These are phyloP conservation scores for Fraxinus greggii DNA, from an alignment of 305 asterid species.

Conservation along the genomic window DNA sequence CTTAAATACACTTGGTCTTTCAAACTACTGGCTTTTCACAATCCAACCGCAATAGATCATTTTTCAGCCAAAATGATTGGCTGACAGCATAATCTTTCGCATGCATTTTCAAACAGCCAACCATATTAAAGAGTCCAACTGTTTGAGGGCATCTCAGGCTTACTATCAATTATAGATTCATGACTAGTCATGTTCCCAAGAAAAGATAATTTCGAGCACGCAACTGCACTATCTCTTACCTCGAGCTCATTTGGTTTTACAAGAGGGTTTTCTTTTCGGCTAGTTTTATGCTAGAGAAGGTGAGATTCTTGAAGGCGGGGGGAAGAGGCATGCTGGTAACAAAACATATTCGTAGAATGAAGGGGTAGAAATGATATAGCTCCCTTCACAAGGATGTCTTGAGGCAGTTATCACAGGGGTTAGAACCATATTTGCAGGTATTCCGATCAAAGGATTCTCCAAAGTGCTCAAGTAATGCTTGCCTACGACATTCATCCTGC, in stretches of 20 bases:
- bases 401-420: conserved; percentile 93
- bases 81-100: neutral
- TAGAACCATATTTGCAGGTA: conserved; percentile 67
- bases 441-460: conserved; percentile 66
- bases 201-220: neutral
- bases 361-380: neutral
- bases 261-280: neutral
- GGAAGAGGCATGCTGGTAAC: neutral
- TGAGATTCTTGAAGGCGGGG: neutral
- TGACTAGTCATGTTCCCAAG: neutral
- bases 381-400: conserved; percentile 42
- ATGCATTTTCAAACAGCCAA: neutral
- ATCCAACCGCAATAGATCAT: neutral
- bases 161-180: neutral
- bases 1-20: neutral
- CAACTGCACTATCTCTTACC: neutral
- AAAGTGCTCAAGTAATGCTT: conserved; percentile 72
- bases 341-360: neutral
- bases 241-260: neutral
- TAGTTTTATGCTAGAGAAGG: neutral
- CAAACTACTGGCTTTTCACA: neutral
- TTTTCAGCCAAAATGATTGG: neutral
- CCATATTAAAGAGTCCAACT: neutral
- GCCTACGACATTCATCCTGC: conserved; percentile 85
- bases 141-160: neutral